phyloP scores from a whole-genome alignment of 306 rosid species.

The Herpetospermum pedunculosum region DNA sequence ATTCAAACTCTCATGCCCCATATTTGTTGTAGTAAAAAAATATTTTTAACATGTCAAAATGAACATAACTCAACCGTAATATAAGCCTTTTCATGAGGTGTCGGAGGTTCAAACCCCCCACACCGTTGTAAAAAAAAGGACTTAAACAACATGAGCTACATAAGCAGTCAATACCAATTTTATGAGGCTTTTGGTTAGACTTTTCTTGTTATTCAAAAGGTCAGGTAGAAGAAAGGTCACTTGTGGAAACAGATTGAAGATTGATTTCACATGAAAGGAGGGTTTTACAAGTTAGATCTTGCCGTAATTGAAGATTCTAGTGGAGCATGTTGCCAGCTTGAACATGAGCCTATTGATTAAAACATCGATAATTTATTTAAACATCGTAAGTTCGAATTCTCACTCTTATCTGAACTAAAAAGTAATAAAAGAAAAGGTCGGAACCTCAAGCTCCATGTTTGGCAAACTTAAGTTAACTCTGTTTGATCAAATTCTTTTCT shows the following conservation, averaged over 20 bases:
- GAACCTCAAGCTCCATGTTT: no score
- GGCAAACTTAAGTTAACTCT: no score
- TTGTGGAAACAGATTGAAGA: neutral
- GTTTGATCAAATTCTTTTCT: constrained; percentile 15
- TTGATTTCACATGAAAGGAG: neutral
- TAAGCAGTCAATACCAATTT: neutral
- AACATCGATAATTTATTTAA: neutral
- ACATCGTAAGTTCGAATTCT: neutral
- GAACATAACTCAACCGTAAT: no score
- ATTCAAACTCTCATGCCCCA: no score
- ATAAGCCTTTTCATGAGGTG: no score
- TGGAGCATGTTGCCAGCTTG: no score
- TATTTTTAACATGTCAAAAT: no score
- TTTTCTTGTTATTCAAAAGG: neutral
- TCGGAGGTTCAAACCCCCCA: no score
- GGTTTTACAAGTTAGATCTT: neutral
- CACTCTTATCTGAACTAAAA: no score
- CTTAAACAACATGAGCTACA: neutral
- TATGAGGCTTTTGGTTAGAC: neutral
- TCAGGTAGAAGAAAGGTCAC: neutral
- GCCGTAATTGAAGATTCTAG: neutral
- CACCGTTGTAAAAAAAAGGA: no score
- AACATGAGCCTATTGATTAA: neutral
- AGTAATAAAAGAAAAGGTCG: no score
- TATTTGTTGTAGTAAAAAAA: no score